A percentile compares a stretch with the other conserved stretches of the same genome.
Evolutionary conservation across 2,329 filamentous ascomycete genomes (phyloP).

Genomic region (Penicillium concentricum): DNA sequence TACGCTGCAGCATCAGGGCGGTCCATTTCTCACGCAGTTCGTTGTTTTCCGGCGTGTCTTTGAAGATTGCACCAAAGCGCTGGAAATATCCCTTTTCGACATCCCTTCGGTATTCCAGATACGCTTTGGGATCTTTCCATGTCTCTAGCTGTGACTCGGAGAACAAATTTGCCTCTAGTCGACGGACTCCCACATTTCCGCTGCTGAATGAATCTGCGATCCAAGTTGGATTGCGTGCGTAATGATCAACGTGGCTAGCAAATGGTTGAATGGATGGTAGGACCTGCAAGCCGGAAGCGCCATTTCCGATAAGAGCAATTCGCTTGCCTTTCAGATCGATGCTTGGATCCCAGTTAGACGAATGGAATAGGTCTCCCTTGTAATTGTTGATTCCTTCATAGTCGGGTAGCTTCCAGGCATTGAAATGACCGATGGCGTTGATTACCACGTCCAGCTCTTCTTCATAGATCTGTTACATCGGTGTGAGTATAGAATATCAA

Average conservation of each 20-base stretch:
- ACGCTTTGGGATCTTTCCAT: slow-evolving; percentile 61
- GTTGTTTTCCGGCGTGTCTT: slow-evolving; percentile 52
- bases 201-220: slow-evolving; percentile 63
- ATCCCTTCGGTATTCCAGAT: slow-evolving; percentile 59
- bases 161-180: slow-evolving; percentile 57
- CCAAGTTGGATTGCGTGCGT: slow-evolving; percentile 66
- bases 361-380: slow-evolving; percentile 58
- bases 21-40: slow-evolving; percentile 50
- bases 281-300: slow-evolving; percentile 59
- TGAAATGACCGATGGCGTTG: slow-evolving; percentile 65
- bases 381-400: slow-evolving; percentile 59
- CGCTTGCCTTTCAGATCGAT: slow-evolving; percentile 51
- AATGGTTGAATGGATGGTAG: slow-evolving; percentile 42
- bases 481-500: slow-evolving; percentile 24
- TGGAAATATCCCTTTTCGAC: slow-evolving; percentile 64
- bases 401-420: slow-evolving; percentile 62
- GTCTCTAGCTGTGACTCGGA: slow-evolving; percentile 53
- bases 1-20: slow-evolving; percentile 54
- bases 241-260: slow-evolving; percentile 58
- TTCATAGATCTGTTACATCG: slow-evolving; percentile 36
- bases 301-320: slow-evolving; percentile 63
- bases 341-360: slow-evolving; percentile 58
- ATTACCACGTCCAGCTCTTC: slow-evolving; percentile 61
- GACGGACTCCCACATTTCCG: slow-evolving; percentile 47
- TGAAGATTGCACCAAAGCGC: slow-evolving; percentile 56